Evolutionary conservation across 2,329 filamentous ascomycete genomes (phyloP), one percentile per base, ranked within the genome.

Genomic region (Microthyrium microscopicum): DNA sequence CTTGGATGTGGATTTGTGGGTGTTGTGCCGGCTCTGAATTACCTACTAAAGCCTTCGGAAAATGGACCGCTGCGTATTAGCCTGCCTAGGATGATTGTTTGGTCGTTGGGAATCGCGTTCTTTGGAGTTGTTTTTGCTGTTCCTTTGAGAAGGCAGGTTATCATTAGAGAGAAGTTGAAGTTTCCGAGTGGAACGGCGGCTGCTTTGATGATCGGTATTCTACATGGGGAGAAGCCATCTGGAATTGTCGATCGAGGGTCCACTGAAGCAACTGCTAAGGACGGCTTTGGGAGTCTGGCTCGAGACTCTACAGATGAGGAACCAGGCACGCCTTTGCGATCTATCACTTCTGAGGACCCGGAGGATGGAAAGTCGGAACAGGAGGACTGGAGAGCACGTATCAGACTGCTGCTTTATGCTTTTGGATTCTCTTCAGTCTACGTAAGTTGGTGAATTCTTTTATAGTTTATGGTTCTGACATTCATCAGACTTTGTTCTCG

Each of bases 121-220:
- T 98, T 98, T 50, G 89, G 89, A 0, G 89, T 95, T 2, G 77
- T 95, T 1, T 95, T 98, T 58, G 89, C 85, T 1, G 87, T 98
- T 11, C 89, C 89, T 1, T 51, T 95, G 35, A 69, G 89, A 29
- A 78, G 74, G 36, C 83, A 98, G 57, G 85, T 95, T 35, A 91
- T 98, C 39, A 82, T 98, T 35, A 62, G 79, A 37, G 89, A 98
- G 58, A 80, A 85, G 50, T 58, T 98, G 37, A 89, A 81, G 49
- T 98, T 98, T 45, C 89, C 89, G 0, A 92, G 82, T 46, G 89
- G 89, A 1, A 95, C 91, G 35, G 91, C 89, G 31, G 95, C 89
- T 2, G 89, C 89, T 0, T 68, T 95, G 15, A 76, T 98, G 61
- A 94, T 98, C 42, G 74, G 75, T 3, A 82, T 95, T 2, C 60